Evolutionary conservation across 768 basidiomycete genomes (phyloP).

Genomic region (Mycena chlorophos): DNA sequence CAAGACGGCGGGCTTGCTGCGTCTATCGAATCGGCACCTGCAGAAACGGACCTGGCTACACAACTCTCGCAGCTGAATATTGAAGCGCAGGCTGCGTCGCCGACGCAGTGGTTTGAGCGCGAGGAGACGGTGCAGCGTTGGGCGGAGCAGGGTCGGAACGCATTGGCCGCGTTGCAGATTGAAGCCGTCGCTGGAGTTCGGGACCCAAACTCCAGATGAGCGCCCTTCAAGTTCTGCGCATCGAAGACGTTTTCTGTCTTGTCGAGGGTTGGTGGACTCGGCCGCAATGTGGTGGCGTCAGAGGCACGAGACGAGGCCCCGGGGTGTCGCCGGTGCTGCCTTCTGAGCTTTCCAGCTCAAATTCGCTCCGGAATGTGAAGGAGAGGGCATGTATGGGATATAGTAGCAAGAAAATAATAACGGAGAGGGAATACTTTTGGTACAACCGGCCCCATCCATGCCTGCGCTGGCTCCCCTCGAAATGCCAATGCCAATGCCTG

Average conservation of each 20-base stretch:
- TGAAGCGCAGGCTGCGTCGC: neutral
- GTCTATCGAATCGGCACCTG: neutral
- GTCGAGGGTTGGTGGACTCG: too few relatives aligned
- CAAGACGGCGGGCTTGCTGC: conserved; percentile 40
- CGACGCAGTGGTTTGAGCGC: conserved; percentile 17
- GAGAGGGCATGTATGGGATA: neutral
- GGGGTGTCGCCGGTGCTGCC: too few relatives aligned
- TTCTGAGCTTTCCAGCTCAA: too few relatives aligned
- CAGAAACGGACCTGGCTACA: neutral
- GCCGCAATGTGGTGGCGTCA: too few relatives aligned
- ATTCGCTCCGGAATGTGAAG: neutral
- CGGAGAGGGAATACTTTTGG: conserved; percentile 36
- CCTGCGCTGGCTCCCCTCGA: neutral
- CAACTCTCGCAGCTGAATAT: conserved; percentile 3
- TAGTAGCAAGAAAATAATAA: neutral
- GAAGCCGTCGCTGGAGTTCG: conserved; percentile 12
- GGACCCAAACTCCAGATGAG: neutral
- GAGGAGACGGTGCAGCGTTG: conserved; percentile 7
- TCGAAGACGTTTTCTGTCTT: too few relatives aligned
- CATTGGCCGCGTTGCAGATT: conserved; percentile 16
- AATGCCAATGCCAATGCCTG: conserved; percentile 5
- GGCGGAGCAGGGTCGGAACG: conserved; percentile 12
- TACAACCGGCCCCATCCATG: conserved; percentile 29
- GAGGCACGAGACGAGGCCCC: too few relatives aligned
- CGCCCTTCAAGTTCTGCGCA: too few relatives aligned